Conservation (phyloP, 257 asterid species). For the Lavandula angustifolia region DNA sequence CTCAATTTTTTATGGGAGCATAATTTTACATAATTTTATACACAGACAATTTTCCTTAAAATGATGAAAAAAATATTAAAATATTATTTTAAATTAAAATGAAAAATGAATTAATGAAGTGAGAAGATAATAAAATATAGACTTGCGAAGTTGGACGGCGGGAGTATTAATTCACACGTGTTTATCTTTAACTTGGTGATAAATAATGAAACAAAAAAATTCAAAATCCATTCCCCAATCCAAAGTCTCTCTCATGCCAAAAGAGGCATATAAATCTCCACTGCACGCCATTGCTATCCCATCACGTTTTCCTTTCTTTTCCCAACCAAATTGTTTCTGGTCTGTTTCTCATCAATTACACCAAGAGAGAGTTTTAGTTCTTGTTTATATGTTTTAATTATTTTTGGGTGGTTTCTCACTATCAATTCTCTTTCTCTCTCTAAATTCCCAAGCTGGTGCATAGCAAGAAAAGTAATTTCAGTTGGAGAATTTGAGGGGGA, state of each 20-base stretch:
- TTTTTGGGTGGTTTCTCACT: neutral
- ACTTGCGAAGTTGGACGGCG: no score
- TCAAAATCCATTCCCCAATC: slow-evolving; percentile 6
- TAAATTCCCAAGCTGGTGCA: neutral
- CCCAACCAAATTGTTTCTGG: slow-evolving; percentile 25
- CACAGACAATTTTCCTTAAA: no score
- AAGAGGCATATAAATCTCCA: neutral
- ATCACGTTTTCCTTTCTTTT: slow-evolving; percentile 22
- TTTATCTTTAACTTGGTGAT: neutral
- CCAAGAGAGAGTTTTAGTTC: neutral
- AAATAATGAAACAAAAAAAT: slow-evolving; percentile 10
- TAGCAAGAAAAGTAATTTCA: neutral
- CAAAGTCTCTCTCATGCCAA: neutral
- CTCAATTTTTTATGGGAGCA: no score
- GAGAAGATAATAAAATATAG: no score
- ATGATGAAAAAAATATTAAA: no score
- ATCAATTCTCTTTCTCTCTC: neutral
- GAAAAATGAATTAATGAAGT: no score
- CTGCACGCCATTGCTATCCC: neutral
- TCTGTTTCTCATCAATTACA: slow-evolving; percentile 1
- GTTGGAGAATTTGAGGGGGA: neutral
- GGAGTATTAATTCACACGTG: no score
- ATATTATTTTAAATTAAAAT: no score
- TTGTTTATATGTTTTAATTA: neutral
- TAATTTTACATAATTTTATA: no score